phyloP scores from a whole-genome alignment of 2,329 filamentous ascomycete genomes.

The Xylariaceae sp. region DNA sequence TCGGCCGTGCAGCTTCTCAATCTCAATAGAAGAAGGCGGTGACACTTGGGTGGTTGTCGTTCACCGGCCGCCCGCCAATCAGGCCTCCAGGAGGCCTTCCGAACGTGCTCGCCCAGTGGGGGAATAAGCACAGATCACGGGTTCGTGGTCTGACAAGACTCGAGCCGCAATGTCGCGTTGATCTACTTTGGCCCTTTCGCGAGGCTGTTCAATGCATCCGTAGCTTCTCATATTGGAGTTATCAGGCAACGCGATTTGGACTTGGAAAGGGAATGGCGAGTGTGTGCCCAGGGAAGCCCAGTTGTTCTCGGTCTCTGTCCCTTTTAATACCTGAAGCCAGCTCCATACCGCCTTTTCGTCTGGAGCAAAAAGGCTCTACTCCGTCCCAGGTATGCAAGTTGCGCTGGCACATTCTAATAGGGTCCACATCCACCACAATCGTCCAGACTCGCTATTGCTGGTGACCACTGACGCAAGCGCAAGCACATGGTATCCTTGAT shows the following conservation, averaged over 20 bases:
- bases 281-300: conserved; percentile 2
- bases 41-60: conserved; percentile 28
- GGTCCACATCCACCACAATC: conserved; percentile 28
- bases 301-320: conserved; percentile 12
- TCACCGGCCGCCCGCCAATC: conserved; percentile 30
- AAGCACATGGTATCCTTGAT: conserved; percentile 13
- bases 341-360: conserved; percentile 34
- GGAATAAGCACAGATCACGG: conserved; percentile 33
- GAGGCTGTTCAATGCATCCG: conserved; percentile 5
- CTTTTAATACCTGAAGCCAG: conserved; percentile 25
- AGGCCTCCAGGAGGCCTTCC: conserved; percentile 21
- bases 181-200: conserved; percentile 10
- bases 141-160: conserved; percentile 29
- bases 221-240: background rate
- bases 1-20: conserved; percentile 23
- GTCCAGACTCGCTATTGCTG: conserved; percentile 18
- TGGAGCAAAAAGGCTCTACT: conserved; percentile 8
- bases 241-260: too few species aligned
- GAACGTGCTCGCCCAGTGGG: conserved; percentile 19
- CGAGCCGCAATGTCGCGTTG: conserved; percentile 23
- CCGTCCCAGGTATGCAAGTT: conserved; percentile 31
- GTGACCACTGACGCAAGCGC: conserved; percentile 13
- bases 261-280: too few species aligned
- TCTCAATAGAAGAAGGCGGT: conserved; percentile 22
- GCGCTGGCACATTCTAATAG: conserved; percentile 32